phyloP scores from a whole-genome alignment of 495 filamentous ascomycete genomes.

The Tuber borchii region DNA sequence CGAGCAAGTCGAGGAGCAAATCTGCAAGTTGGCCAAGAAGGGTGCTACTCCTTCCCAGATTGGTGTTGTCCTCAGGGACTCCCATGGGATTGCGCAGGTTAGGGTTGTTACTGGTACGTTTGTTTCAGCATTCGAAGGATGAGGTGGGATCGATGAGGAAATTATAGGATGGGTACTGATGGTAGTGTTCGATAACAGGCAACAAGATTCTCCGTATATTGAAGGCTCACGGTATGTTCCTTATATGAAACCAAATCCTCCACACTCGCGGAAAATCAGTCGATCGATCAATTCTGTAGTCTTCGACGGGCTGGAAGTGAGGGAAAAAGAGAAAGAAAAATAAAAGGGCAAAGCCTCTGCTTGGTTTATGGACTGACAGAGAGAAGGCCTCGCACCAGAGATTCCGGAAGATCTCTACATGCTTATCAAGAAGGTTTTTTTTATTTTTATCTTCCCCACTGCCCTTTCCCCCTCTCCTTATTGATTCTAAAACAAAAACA shows the following conservation, averaged over 20 bases:
- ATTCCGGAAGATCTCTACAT: conserved; percentile 96
- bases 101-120: conserved; percentile 87
- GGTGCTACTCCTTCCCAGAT: conserved; percentile 96
- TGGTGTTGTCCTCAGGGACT: conserved; percentile 95
- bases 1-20: conserved; percentile 92
- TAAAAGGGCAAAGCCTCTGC: conserved; percentile 58
- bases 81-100: conserved; percentile 93
- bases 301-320: neutral
- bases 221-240: conserved; percentile 78
- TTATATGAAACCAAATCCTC: conserved; percentile 26
- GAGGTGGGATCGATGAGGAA: neutral
- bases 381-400: conserved; percentile 97
- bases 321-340: neutral
- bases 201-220: conserved; percentile 99
- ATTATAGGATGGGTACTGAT: neutral
- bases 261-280: neutral
- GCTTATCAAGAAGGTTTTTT: conserved; percentile 93
- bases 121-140: conserved; percentile 2
- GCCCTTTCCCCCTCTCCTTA: neutral
- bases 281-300: conserved; percentile 43
- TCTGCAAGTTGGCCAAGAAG: conserved; percentile 97
- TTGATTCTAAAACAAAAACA: conserved; percentile 4
- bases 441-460: conserved; percentile 36
- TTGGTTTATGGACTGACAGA: conserved; percentile 95
- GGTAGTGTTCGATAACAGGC: conserved; percentile 51